Conservation (phyloP, 202 grass and related monocot species). For the Elaeis oleifera region DNA sequence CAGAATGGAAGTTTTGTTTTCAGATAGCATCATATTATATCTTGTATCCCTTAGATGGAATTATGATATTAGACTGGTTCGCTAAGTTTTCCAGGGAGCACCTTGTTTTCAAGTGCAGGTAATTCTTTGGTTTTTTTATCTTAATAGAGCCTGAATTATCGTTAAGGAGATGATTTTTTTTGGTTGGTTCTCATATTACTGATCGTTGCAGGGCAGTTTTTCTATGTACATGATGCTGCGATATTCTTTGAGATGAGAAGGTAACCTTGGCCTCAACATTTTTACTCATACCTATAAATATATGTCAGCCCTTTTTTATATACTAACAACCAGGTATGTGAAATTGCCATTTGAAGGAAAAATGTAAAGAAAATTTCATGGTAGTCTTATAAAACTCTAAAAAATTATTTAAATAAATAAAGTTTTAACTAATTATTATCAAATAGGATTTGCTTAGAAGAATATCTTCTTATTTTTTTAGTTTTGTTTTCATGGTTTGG, state of each 20-base stretch:
- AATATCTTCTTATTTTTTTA: too few species aligned
- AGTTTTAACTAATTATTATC: too few species aligned
- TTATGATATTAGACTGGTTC: slow-evolving; percentile 5
- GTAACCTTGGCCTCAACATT: slow-evolving; percentile 28
- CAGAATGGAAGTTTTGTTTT: slow-evolving; percentile 88
- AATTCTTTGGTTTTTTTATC: not conserved
- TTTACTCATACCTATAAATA: not conserved
- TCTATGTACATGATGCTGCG: slow-evolving; percentile 46
- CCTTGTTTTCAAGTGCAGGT: slow-evolving; percentile 33
- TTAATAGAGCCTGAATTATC: not conserved
- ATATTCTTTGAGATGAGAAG: slow-evolving; percentile 44
- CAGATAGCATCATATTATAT: slow-evolving; percentile 55
- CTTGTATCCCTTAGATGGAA: not conserved
- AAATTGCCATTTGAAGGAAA: not conserved
- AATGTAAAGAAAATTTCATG: too few species aligned
- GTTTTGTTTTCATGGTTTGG: too few species aligned
- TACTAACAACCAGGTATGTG: not conserved
- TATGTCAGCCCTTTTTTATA: not conserved
- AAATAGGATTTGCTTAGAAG: too few species aligned
- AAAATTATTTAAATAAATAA: too few species aligned
- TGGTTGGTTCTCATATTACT: slow-evolving; percentile 18
- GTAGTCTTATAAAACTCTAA: too few species aligned
- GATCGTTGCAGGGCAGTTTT: slow-evolving; percentile 38
- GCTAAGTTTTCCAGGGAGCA: not conserved
- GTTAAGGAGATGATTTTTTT: not conserved